A percentile compares a stretch with the other conserved stretches of the same genome.
Conservation (phyloP, 2,329 filamentous ascomycete species). For the Diaporthe citriasiana region DNA sequence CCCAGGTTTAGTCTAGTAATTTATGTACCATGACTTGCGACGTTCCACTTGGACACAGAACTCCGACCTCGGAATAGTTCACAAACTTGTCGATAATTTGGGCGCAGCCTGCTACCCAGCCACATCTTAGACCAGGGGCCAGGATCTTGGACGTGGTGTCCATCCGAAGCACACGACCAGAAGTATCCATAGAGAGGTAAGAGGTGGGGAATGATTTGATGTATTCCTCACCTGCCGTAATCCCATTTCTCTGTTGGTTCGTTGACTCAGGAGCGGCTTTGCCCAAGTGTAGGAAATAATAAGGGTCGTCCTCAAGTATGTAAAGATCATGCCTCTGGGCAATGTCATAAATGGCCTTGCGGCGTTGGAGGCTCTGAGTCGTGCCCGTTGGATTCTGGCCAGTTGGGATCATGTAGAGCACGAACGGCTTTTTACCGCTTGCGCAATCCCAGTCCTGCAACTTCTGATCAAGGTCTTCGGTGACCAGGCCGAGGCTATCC, state of each 20-base stretch:
- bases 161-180: slow-evolving; percentile 51
- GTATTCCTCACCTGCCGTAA: background rate
- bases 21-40: slow-evolving; percentile 51
- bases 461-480: slow-evolving; percentile 72
- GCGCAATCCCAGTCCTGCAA: slow-evolving; percentile 75
- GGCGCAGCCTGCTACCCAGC: slow-evolving; percentile 50
- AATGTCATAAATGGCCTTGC: slow-evolving; percentile 74
- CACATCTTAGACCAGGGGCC: slow-evolving; percentile 49
- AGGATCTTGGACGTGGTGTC: slow-evolving; percentile 52
- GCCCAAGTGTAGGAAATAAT: slow-evolving; percentile 79
- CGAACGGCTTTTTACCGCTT: slow-evolving; percentile 73
- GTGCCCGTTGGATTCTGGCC: slow-evolving; percentile 84
- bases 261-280: too few species aligned
- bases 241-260: background rate
- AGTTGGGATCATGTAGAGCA: slow-evolving; percentile 80
- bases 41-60: slow-evolving; percentile 46
- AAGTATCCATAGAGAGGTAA: slow-evolving; percentile 52
- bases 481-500: slow-evolving; percentile 75
- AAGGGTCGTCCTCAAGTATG: slow-evolving; percentile 82
- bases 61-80: slow-evolving; percentile 46
- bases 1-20: slow-evolving; percentile 51
- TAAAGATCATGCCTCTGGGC: slow-evolving; percentile 79
- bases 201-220: slow-evolving; percentile 44
- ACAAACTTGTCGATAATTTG: slow-evolving; percentile 49
- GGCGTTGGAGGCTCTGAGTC: slow-evolving; percentile 71